These are phyloP conservation scores for Xylaria intraflava DNA, from an alignment of 495 filamentous ascomycete species.

Conservation along the genomic window DNA sequence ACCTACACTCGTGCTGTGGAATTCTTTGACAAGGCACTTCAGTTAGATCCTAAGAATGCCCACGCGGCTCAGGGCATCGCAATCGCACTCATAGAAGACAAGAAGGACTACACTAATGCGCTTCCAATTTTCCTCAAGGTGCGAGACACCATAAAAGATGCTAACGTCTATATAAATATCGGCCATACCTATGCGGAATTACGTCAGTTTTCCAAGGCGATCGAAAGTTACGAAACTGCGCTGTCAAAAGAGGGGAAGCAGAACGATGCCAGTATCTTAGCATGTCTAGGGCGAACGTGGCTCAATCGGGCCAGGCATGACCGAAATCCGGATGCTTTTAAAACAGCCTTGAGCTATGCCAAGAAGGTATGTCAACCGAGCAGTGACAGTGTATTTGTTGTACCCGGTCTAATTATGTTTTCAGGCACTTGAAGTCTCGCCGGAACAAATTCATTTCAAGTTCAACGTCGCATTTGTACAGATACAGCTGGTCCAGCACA, in stretches of 20 bases:
- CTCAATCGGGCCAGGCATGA: constrained; percentile 78
- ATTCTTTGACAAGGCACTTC: constrained; percentile 96
- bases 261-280: constrained; percentile 73
- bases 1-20: constrained; percentile 88
- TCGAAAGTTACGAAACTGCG: constrained; percentile 92
- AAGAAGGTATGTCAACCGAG: constrained; percentile 48
- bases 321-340: constrained; percentile 69
- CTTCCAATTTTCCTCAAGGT: constrained; percentile 83
- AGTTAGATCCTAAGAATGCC: constrained; percentile 86
- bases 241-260: constrained; percentile 69
- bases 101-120: constrained; percentile 72
- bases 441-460: constrained; percentile 80
- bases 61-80: constrained; percentile 94
- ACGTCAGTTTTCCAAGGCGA: constrained; percentile 78
- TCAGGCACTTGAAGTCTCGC: constrained; percentile 66
- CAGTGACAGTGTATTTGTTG: not conserved
- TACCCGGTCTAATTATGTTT: constrained; percentile 19
- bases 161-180: constrained; percentile 81
- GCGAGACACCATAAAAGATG: constrained; percentile 78
- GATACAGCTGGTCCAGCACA: constrained; percentile 77
- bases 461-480: constrained; percentile 99
- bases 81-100: constrained; percentile 89
- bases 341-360: constrained; percentile 79
- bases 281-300: constrained; percentile 94
- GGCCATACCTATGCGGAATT: constrained; percentile 88